A percentile compares a stretch with the other conserved stretches of the same genome.
Evolutionary conservation across 2,329 filamentous ascomycete species (phyloP).

Genomic region (Beauveria varroae): DNA sequence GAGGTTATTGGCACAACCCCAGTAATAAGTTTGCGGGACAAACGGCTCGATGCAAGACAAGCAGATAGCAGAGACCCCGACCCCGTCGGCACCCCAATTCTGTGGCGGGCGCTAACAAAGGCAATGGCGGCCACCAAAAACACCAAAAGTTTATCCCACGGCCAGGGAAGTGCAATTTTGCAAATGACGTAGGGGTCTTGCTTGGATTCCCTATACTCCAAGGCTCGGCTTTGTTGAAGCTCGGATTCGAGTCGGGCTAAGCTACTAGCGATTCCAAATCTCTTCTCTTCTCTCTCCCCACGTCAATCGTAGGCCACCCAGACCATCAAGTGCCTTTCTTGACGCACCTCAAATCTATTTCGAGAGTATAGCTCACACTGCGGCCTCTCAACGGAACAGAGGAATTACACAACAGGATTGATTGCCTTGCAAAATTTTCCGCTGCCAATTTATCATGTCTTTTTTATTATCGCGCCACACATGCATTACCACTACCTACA

Average conservation of each 20-base stretch:
- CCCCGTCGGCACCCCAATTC: neutral
- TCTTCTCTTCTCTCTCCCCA: neutral
- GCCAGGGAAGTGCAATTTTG: neutral
- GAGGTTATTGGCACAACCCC: neutral
- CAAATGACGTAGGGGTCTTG: neutral
- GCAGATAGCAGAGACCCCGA: neutral
- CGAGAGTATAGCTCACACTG: too few relatives aligned
- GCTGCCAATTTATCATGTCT: too few relatives aligned
- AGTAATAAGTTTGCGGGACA: neutral
- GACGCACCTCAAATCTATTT: too few relatives aligned
- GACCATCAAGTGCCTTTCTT: too few relatives aligned
- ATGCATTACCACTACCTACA: neutral
- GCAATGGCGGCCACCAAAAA: neutral
- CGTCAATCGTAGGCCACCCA: too few relatives aligned
- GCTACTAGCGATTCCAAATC: neutral
- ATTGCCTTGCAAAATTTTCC: too few relatives aligned
- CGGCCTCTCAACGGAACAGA: too few relatives aligned
- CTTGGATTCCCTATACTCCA: neutral
- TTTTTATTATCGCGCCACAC: neutral
- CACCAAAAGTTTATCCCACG: neutral
- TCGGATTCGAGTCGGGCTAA: neutral
- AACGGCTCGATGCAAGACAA: too few relatives aligned
- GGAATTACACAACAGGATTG: too few relatives aligned
- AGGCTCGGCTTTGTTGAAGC: neutral
- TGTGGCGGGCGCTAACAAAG: neutral